Percentiles rank a stretch among this genome's conserved stretches.
These are phyloP conservation scores for Penicillium sp. DNA, from an alignment of 2,329 filamentous ascomycete species.

Conservation along the genomic window DNA sequence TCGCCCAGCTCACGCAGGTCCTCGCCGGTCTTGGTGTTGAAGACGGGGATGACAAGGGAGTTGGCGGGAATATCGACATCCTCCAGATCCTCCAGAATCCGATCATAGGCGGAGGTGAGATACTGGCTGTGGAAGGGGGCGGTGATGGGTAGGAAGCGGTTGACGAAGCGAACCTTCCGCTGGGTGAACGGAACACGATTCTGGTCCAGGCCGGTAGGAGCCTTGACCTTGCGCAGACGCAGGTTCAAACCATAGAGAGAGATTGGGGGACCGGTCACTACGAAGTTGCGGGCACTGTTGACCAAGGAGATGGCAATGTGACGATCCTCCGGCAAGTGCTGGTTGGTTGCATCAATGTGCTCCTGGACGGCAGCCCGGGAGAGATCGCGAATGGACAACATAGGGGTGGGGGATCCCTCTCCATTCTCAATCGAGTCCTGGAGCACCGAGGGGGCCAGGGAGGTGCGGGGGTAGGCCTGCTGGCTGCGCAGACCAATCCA, in stretches of 20 bases:
- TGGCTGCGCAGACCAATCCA: constrained; percentile 98
- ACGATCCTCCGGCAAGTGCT: constrained; percentile 87
- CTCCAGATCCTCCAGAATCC: constrained; percentile 85
- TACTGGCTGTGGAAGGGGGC: constrained; percentile 98
- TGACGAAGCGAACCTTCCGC: constrained; percentile 93
- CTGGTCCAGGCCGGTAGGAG: constrained; percentile 94
- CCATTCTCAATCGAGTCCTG: constrained; percentile 93
- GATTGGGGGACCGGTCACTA: constrained; percentile 92
- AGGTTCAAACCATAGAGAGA: constrained; percentile 95
- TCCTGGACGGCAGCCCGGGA: constrained; percentile 86
- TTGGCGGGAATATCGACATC: constrained; percentile 73
- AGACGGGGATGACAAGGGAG: constrained; percentile 80
- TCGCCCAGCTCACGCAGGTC: constrained; percentile 72
- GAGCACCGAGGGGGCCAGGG: constrained; percentile 83
- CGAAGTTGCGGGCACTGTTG: constrained; percentile 95
- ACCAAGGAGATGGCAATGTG: constrained; percentile 94
- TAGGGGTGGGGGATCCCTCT: constrained; percentile 93
- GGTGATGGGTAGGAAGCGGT: constrained; percentile 95
- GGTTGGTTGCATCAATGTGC: constrained; percentile 94
- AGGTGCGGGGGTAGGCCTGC: constrained; percentile 94
- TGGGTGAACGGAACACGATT: constrained; percentile 91
- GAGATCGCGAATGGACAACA: constrained; percentile 95
- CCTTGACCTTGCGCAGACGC: constrained; percentile 94
- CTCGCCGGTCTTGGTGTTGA: constrained; percentile 82
- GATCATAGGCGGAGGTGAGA: constrained; percentile 74